phyloP scores from a whole-genome alignment of 1,284 basidiomycete species.

The Coniferiporia sulphurascens region DNA sequence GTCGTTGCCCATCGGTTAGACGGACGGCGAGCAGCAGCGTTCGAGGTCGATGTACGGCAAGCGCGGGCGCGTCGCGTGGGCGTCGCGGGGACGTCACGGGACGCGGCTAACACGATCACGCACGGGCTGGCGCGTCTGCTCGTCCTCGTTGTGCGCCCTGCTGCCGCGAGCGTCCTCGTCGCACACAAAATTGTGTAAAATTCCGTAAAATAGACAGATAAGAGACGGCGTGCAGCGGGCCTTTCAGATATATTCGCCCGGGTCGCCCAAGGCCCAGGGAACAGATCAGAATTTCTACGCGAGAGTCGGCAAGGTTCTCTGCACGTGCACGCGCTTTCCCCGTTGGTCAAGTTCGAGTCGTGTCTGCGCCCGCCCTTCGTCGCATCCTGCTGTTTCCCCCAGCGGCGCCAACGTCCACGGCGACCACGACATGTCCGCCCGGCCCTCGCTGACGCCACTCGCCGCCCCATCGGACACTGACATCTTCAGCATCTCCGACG shows the following conservation, averaged over 20 bases:
- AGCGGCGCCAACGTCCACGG: neutral
- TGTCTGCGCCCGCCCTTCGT: neutral
- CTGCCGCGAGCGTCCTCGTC: too few species aligned
- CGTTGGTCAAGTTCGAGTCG: neutral
- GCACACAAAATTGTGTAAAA: too few species aligned
- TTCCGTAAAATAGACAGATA: too few species aligned
- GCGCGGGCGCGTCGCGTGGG: neutral
- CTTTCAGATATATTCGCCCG: neutral
- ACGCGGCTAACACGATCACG: too few species aligned
- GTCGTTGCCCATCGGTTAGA: slow-evolving; percentile 3
- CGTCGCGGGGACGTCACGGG: neutral
- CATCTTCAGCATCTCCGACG: slow-evolving; percentile 53
- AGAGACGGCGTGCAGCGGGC: too few species aligned
- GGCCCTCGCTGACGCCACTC: slow-evolving; percentile 21
- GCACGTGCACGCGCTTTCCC: neutral
- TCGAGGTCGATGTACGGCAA: too few species aligned
- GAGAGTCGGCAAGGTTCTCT: neutral
- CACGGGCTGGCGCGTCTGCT: too few species aligned
- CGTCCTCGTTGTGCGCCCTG: too few species aligned
- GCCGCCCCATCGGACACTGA: slow-evolving; percentile 35
- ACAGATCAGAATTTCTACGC: neutral
- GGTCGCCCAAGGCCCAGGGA: neutral
- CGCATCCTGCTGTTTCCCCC: neutral
- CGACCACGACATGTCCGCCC: slow-evolving; percentile 9
- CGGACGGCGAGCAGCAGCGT: neutral